Percentiles rank a stretch among this genome's conserved stretches.
Evolutionary conservation across 192 early-diverging fungal genomes (phyloP).

Genomic region (Backusella sp.): DNA sequence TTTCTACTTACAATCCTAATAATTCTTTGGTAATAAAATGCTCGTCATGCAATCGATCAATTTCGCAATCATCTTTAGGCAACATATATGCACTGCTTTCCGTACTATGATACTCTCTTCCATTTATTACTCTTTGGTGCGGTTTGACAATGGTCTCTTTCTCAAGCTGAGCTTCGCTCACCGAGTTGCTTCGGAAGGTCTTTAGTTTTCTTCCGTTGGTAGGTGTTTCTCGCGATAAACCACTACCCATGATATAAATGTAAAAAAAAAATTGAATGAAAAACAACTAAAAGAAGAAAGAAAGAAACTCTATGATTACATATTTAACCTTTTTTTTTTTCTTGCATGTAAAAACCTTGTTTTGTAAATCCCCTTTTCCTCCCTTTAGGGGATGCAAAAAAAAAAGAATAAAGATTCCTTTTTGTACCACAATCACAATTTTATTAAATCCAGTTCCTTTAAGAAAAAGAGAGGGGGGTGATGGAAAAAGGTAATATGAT

Average conservation of each 20-base stretch:
- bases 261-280: slow-evolving; percentile 3
- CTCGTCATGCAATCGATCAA: slow-evolving; percentile 27
- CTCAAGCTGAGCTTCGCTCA: slow-evolving; percentile 1
- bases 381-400: background rate
- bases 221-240: slow-evolving; percentile 2
- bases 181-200: slow-evolving; percentile 11
- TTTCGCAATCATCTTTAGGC: slow-evolving; percentile 25
- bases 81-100: slow-evolving; percentile 18
- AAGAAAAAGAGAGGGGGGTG: background rate
- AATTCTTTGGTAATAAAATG: slow-evolving; percentile 30
- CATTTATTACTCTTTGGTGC: slow-evolving; percentile 6
- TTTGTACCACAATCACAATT: slow-evolving; percentile 9
- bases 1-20: slow-evolving; percentile 22
- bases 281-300: slow-evolving; percentile 14
- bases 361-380: background rate
- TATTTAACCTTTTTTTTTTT: background rate
- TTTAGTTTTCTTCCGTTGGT: slow-evolving; percentile 1
- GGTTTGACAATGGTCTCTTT: background rate
- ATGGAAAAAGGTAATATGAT: background rate
- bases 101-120: slow-evolving; percentile 18
- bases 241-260: slow-evolving; percentile 19
- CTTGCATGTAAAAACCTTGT: slow-evolving; percentile 1
- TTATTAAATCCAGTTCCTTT: slow-evolving; percentile 12
- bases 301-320: background rate
- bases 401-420: background rate